A percentile compares a stretch with the other conserved stretches of the same genome.
These are phyloP conservation scores for Sodiomyces alkalinus DNA, from an alignment of 2,329 filamentous ascomycete species.

Conservation along the genomic window DNA sequence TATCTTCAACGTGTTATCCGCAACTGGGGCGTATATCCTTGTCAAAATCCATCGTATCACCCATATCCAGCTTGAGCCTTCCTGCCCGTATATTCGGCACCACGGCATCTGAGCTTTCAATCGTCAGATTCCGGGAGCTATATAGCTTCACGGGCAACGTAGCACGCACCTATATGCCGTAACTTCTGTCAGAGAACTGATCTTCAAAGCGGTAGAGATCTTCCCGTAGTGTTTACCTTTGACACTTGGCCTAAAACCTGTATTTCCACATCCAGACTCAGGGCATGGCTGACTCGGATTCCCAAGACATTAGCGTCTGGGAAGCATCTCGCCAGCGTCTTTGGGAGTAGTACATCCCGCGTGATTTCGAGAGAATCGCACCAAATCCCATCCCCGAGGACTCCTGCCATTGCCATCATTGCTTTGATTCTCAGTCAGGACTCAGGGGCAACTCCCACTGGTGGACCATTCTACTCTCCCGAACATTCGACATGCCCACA, in stretches of 20 bases:
- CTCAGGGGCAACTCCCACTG: constrained; percentile 1
- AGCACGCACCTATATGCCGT: not conserved
- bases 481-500: not conserved
- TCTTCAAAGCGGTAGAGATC: not conserved
- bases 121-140: constrained; percentile 1
- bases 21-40: too few relatives aligned
- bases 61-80: too few relatives aligned
- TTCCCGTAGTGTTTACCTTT: not conserved
- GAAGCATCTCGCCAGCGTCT: constrained; percentile 1
- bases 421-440: too few relatives aligned
- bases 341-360: constrained; percentile 1
- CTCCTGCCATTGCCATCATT: not conserved
- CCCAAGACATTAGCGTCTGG: constrained; percentile 1
- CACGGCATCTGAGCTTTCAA: constrained; percentile 2
- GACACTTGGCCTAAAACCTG: not conserved
- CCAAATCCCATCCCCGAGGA: not conserved
- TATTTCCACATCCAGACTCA: constrained; percentile 1
- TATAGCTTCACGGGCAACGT: constrained; percentile 1
- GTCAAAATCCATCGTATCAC: too few relatives aligned
- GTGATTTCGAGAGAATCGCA: not conserved
- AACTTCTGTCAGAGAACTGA: not conserved
- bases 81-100: too few relatives aligned
- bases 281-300: constrained; percentile 2
- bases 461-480: not conserved
- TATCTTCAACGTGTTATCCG: too few relatives aligned